phyloP scores from a whole-genome alignment of 192 early-diverging fungal species.

The Entomortierella parvispora region DNA sequence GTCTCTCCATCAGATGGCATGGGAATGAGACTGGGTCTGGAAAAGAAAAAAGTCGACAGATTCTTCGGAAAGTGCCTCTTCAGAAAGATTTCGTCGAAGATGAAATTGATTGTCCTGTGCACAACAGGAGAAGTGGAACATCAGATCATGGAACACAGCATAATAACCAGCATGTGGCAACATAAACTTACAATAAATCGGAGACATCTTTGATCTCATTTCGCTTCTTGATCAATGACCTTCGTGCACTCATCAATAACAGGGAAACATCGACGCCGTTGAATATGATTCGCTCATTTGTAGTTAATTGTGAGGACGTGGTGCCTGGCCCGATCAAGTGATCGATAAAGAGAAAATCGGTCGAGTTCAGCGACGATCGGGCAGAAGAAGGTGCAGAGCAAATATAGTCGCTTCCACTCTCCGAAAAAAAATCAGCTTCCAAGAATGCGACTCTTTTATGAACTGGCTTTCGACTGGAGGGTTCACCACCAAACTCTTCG shows the following conservation, averaged over 20 bases:
- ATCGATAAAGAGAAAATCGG: neutral
- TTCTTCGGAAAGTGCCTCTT: neutral
- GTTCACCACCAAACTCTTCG: too few species aligned
- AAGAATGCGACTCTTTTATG: neutral
- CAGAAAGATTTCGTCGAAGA: slow-evolving; percentile 7
- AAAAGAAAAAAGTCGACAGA: neutral
- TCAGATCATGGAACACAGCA: slow-evolving; percentile 6
- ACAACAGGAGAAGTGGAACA: neutral
- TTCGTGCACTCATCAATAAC: slow-evolving; percentile 4
- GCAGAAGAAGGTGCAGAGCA: neutral
- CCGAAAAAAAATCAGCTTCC: slow-evolving; percentile 5
- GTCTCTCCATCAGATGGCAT: neutral
- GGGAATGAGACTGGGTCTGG: neutral
- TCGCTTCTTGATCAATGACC: slow-evolving; percentile 1
- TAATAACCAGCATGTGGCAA: slow-evolving; percentile 6
- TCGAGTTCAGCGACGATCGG: slow-evolving; percentile 10
- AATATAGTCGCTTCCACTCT: slow-evolving; percentile 1
- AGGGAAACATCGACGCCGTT: neutral
- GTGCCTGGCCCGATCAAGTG: slow-evolving; percentile 4
- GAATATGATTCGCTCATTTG: neutral
- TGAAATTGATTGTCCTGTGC: slow-evolving; percentile 6
- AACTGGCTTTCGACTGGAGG: too few species aligned
- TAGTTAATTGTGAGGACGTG: slow-evolving; percentile 1
- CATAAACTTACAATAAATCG: neutral
- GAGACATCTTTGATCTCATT: slow-evolving; percentile 4